Conservation (phyloP, 257 asterid genomes). For the Verbena officinalis region DNA sequence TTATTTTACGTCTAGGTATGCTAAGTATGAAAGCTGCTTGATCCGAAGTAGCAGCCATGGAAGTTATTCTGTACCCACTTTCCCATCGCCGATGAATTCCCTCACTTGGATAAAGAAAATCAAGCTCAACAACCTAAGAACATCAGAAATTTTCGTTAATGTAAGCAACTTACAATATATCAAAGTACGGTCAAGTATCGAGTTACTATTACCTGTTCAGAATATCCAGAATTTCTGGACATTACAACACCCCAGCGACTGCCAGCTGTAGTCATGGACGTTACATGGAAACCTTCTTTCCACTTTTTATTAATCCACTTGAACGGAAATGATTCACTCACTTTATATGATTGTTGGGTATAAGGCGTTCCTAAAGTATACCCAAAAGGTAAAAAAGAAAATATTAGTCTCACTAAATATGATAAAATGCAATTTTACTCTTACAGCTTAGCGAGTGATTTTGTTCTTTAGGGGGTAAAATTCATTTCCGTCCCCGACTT, state of each 20-base stretch:
- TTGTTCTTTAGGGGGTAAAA: too few species aligned
- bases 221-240: constrained; percentile 91
- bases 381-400: constrained; percentile 14
- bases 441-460: too few species aligned
- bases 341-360: constrained; percentile 96
- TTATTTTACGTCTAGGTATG: constrained; percentile 83
- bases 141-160: background rate
- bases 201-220: constrained; percentile 92
- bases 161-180: background rate
- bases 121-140: constrained; percentile 90
- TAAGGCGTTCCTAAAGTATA: constrained; percentile 76
- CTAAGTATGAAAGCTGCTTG: constrained; percentile 92
- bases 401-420: background rate
- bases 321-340: constrained; percentile 96
- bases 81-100: constrained; percentile 98
- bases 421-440: background rate
- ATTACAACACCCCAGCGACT: constrained; percentile 99
- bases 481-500: too few species aligned
- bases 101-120: constrained; percentile 94
- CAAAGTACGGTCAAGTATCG: too few species aligned
- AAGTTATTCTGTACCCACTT: constrained; percentile 83
- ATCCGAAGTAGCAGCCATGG: constrained; percentile 95
- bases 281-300: constrained; percentile 99
- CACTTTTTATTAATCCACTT: constrained; percentile 98
- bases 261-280: constrained; percentile 99